These are phyloP conservation scores for Kwoniella dendrophila DNA, from an alignment of 768 basidiomycete genomes.

Conservation along the genomic window DNA sequence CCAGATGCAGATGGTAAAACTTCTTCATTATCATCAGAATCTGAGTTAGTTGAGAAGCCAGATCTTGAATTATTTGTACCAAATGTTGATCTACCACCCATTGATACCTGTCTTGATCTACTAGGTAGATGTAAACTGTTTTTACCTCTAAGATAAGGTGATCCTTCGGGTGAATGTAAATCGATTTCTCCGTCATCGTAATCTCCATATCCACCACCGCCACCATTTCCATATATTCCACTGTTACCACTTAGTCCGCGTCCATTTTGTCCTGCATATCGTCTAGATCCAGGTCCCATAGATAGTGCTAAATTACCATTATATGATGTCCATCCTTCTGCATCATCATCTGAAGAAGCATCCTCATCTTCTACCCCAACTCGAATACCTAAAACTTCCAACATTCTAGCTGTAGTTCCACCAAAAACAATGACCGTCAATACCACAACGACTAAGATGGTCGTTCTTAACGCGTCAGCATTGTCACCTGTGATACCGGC, in stretches of 20 bases:
- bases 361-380: conserved; percentile 94
- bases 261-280: conserved; percentile 45
- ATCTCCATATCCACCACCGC: conserved; percentile 41
- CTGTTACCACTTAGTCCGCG: too few relatives aligned
- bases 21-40: conserved; percentile 50
- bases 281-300: conserved; percentile 47
- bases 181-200: conserved; percentile 42
- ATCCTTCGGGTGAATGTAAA: conserved; percentile 38
- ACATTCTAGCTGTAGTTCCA: conserved; percentile 94
- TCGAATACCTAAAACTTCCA: conserved; percentile 92
- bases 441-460: conserved; percentile 93
- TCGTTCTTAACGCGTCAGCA: conserved; percentile 84
- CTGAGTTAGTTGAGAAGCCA: conserved; percentile 46
- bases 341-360: conserved; percentile 61
- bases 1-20: conserved; percentile 25
- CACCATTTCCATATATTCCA: too few relatives aligned
- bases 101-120: conserved; percentile 15
- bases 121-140: conserved; percentile 18
- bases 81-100: conserved; percentile 15
- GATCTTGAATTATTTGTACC: conserved; percentile 34
- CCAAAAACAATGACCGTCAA: conserved; percentile 93
- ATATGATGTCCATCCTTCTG: conserved; percentile 54
- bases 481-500: conserved; percentile 94
- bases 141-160: conserved; percentile 33
- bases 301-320: conserved; percentile 43